Evolutionary conservation across 495 filamentous ascomycete genomes (phyloP), one percentile per base, ranked within the genome.

Genomic region (Parachaetomium inaequale): DNA sequence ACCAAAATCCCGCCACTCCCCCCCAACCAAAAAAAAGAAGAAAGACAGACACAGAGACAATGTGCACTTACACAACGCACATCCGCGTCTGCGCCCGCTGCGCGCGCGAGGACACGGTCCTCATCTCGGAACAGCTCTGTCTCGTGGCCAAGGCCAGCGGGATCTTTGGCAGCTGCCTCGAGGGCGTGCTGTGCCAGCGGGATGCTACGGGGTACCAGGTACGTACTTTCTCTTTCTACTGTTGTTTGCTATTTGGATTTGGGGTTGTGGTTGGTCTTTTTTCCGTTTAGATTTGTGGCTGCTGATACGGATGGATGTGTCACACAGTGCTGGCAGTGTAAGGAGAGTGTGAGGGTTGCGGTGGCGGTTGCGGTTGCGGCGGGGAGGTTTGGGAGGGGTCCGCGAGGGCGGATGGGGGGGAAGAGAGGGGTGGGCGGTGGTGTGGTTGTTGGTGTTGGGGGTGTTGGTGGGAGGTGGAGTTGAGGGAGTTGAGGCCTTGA

Each of bases 31-130:
- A 49, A 45, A n/a, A 38, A 47, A 45, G 11, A 45, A 50, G 40
- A 43, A 10, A 43, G 36, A 45, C 25, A 49, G 11, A 0, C 36
- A 47, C 11, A 15, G 29, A 43, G 34, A 34, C 55, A 23, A 79
- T 79, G 77, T 79, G 77, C 61, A 72, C 64, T 62, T 79, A 77
- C 68, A 72, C 72, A 19, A 73, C 65, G 28, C 77, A 79, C 66
- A 50, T 78, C 36, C 72, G 73, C 38, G 57, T 74, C 53, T 79
- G 77, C 65, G 57, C 59, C 45, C 38, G 64, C 38, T 79, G 77
- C 62, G 50, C 69, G 34, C 51, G 58, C 29, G 75, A 78, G 52
- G 74, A 78, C 26, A 78, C 72, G 2, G 70, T 79, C 8, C 72
- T 79, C 40, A 78, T 79, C 25, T 78, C 77, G 14, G 77, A 79